A percentile compares a stretch with the other conserved stretches of the same genome.
Evolutionary conservation across 179 eudicot species (phyloP).

Genomic region (Silene noctiflora): DNA sequence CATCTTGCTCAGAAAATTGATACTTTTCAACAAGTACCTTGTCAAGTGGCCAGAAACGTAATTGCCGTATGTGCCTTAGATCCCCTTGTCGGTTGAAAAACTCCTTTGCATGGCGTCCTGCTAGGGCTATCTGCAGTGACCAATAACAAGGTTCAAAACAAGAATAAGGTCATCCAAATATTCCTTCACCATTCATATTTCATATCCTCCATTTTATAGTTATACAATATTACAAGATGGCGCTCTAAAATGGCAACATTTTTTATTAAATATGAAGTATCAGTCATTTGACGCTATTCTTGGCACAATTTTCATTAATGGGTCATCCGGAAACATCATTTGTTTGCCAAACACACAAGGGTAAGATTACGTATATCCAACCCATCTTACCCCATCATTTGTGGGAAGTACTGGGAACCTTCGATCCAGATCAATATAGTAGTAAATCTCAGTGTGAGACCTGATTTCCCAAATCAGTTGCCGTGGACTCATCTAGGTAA

Average conservation of each 20-base stretch:
- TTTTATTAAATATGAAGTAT: no score
- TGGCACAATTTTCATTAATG: no score
- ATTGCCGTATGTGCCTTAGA: constrained; percentile 64
- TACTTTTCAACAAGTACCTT: constrained; percentile 80
- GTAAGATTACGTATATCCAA: no score
- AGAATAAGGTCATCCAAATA: neutral
- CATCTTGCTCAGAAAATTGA: constrained; percentile 68
- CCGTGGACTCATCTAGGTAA: neutral
- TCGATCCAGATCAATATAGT: neutral
- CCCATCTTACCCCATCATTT: no score
- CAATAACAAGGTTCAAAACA: neutral
- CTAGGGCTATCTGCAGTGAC: constrained; percentile 56
- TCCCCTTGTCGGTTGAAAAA: constrained; percentile 70
- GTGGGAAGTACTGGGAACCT: no score
- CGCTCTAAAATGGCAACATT: no score
- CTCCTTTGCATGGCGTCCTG: constrained; percentile 69
- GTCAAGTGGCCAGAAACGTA: constrained; percentile 73
- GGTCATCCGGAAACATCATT: neutral
- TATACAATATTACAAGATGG: no score
- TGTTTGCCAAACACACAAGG: neutral
- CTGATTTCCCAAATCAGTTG: neutral
- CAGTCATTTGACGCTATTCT: neutral
- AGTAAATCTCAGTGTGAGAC: neutral
- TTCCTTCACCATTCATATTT: neutral
- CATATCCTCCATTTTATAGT: neutral